Percentiles rank a stretch among this genome's conserved stretches.
Evolutionary conservation across 345 rosid species (phyloP).

Genomic region (Xanthoceras sorbifolium): DNA sequence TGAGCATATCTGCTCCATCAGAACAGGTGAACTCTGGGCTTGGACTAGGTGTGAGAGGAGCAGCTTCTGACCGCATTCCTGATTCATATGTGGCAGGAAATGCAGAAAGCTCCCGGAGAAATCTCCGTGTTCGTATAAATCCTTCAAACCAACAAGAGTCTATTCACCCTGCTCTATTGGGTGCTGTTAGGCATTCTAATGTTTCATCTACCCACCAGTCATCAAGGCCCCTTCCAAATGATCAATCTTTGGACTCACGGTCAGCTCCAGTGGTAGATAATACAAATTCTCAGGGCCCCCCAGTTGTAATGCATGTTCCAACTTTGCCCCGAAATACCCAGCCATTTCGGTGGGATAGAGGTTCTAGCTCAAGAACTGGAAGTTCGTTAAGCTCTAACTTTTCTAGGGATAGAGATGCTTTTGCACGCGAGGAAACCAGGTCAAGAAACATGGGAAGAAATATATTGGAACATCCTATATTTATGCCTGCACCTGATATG

Average conservation of each 20-base stretch:
- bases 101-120: conserved; percentile 57
- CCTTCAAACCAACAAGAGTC: conserved; percentile 51
- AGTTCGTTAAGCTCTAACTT: conserved; percentile 42
- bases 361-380: conserved; percentile 43
- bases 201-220: conserved; percentile 42
- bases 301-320: conserved; percentile 47
- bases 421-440: conserved; percentile 39
- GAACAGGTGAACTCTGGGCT: conserved; percentile 50
- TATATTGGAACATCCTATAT: conserved; percentile 52
- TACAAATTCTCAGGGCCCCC: conserved; percentile 36
- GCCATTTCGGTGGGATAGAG: conserved; percentile 57
- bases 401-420: conserved; percentile 41
- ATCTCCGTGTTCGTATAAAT: conserved; percentile 54
- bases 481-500: conserved; percentile 50
- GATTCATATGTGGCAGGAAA: conserved; percentile 35
- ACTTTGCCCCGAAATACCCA: conserved; percentile 50
- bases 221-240: conserved; percentile 45
- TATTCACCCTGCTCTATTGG: conserved; percentile 37
- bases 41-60: conserved; percentile 48
- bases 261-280: conserved; percentile 38
- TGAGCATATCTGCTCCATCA: conserved; percentile 42
- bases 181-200: conserved; percentile 44
- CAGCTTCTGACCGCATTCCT: conserved; percentile 37
- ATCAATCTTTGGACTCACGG: conserved; percentile 51
- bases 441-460: conserved; percentile 46